phyloP scores from a whole-genome alignment of 352 stramenopile species.

The Pythium phragmitis region DNA sequence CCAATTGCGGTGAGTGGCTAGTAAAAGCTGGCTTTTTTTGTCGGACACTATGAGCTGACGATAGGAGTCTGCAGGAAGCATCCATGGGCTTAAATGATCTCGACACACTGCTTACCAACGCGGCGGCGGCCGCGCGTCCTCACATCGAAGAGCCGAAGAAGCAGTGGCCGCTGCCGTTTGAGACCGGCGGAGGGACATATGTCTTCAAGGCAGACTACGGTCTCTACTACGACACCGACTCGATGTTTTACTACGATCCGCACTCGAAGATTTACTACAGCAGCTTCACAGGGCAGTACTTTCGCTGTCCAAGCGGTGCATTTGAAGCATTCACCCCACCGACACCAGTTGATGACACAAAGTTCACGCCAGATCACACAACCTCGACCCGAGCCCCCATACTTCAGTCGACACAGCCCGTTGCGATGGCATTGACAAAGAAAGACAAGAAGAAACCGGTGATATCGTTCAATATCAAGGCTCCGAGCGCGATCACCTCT shows the following conservation, averaged over 20 bases:
- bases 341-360: constrained; percentile 42
- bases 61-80: background rate
- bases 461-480: constrained; percentile 66
- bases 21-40: background rate
- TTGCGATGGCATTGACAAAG: constrained; percentile 27
- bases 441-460: constrained; percentile 74
- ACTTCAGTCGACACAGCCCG: background rate
- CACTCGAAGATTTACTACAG: constrained; percentile 77
- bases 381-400: background rate
- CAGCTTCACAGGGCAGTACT: constrained; percentile 68
- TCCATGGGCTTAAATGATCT: constrained; percentile 43
- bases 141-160: constrained; percentile 74
- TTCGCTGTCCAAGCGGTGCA: constrained; percentile 35
- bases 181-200: constrained; percentile 76
- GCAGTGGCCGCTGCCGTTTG: constrained; percentile 71
- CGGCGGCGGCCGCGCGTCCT: constrained; percentile 55
- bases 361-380: background rate
- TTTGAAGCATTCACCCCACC: constrained; percentile 58
- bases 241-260: constrained; percentile 84
- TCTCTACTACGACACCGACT: constrained; percentile 79
- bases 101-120: constrained; percentile 52
- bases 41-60: background rate
- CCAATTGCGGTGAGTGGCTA: background rate
- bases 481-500: background rate
- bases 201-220: constrained; percentile 64